phyloP scores from a whole-genome alignment of 306 rosid genomes.

The Leucaena leucocephala region DNA sequence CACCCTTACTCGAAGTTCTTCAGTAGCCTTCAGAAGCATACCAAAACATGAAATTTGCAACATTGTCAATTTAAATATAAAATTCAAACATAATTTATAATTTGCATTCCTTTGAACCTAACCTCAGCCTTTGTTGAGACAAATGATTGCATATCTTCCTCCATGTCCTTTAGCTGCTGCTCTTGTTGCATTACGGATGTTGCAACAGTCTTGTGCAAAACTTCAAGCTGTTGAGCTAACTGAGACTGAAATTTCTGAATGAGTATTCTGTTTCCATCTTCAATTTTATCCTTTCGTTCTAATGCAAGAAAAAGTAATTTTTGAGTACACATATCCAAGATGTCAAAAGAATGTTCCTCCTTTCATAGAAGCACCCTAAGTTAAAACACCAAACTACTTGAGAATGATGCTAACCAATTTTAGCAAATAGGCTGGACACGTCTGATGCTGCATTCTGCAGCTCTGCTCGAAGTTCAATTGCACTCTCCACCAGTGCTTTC shows the following conservation, averaged over 20 bases:
- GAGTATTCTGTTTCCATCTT: conserved; percentile 82
- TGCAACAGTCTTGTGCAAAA: conserved; percentile 91
- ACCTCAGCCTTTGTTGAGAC: conserved; percentile 87
- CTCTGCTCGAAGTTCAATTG: conserved; percentile 89
- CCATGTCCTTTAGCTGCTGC: conserved; percentile 93
- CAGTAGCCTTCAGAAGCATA: conserved; percentile 78
- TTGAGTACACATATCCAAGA: conserved; percentile 12
- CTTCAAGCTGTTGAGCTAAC: conserved; percentile 92
- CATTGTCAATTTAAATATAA: conserved; percentile 22
- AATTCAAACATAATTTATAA: conserved; percentile 1
- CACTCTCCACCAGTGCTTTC: conserved; percentile 82
- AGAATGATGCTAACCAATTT: conserved; percentile 74
- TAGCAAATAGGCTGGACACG: conserved; percentile 81
- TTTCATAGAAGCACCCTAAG: conserved; percentile 11
- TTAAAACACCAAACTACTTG: conserved; percentile 15
- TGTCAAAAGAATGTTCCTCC: conserved; percentile 27
- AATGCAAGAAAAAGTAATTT: conserved; percentile 33
- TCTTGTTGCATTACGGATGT: conserved; percentile 94
- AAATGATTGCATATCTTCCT: conserved; percentile 93
- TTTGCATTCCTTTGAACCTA: conserved; percentile 26
- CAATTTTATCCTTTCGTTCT: conserved; percentile 97
- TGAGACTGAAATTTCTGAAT: conserved; percentile 90
- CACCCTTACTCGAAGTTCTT: conserved; percentile 76
- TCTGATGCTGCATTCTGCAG: conserved; percentile 82
- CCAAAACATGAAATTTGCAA: conserved; percentile 26